Base-by-base conservation (phyloP, 108 stramenopile genomes). In the Fragilaria radians region DNA sequence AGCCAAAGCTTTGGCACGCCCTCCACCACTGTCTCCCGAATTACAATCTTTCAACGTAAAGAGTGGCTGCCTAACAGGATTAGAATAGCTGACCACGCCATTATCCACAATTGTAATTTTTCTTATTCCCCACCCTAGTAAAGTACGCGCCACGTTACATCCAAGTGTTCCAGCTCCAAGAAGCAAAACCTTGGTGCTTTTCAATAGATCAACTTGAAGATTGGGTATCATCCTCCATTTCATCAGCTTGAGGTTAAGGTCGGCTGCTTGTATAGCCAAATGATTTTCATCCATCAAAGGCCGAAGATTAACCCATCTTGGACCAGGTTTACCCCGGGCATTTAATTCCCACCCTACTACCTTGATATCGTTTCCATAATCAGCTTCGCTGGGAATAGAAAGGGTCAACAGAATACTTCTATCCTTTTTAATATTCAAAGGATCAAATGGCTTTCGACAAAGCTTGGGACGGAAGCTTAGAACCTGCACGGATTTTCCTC, bases 131-230 rank as follows among this genome's bases (percentile, higher is more conserved):
- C 97, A 99, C 17, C 94, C 97, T 28, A 98, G 54, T 52, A 99
- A 67, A 19, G 78, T 79, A 0, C 99, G 70, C 0, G 96, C 95
- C 5, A 99, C 97, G 32, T 71, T 72, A 63, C 99, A 98, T 46
- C 99, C 99, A 55, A 99, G 72, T 3, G 99, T 99, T 23, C 99
- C 99, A 1, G 97, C 95, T 4, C 99, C 99, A 23, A 99, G 48
- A 28, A 99, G 61, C 46, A 98, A 68, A 9, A 96, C 95, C 59
- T 77, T 80, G 36, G 88, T 79, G 23, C 72, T 47, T 42, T 74
- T 78, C 46, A 98, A 65, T 30, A 58, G 54, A 4, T 91, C 87
- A n/a, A 94, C 77, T 66, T 98, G 73, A 5, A 99, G 77, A 21
- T 66, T 70, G 1, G 98, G 98, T 47, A 96, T 66, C 62, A 89